phyloP scores from a whole-genome alignment of 148 eudicot species.

The Arbutus unedo region DNA sequence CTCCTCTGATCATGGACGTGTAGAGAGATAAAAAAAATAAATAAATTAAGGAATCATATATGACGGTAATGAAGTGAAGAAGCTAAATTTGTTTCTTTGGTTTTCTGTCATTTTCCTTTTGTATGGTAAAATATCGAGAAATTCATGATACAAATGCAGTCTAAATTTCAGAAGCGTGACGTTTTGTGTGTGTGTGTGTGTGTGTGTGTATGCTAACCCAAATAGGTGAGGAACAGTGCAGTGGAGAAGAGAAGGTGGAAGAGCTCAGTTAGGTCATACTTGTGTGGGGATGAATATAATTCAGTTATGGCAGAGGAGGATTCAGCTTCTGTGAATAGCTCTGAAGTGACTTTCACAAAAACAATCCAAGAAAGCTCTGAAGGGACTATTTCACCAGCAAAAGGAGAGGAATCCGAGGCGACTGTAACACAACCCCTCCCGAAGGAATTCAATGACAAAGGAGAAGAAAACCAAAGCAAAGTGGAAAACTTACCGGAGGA shows the following conservation, averaged over 20 bases:
- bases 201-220: background rate
- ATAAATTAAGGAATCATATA: background rate
- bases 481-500: conserved; percentile 7
- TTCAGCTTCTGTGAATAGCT: conserved; percentile 41
- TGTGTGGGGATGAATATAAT: conserved; percentile 66
- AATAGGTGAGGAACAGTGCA: conserved; percentile 34
- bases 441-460: conserved; percentile 11
- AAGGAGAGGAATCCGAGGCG: background rate
- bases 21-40: background rate
- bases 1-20: background rate
- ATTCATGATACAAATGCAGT: background rate
- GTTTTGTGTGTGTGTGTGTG: no score
- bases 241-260: conserved; percentile 43
- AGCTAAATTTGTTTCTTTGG: background rate
- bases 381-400: background rate
- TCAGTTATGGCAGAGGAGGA: conserved; percentile 68
- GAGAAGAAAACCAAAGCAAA: conserved; percentile 33
- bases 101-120: background rate
- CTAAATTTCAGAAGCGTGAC: background rate
- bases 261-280: conserved; percentile 59
- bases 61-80: background rate
- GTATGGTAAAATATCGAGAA: background rate
- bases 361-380: conserved; percentile 42
- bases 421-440: background rate
- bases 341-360: conserved; percentile 15